Evolutionary conservation across 345 rosid genomes (phyloP).

Genomic region (Populus deltoides): DNA sequence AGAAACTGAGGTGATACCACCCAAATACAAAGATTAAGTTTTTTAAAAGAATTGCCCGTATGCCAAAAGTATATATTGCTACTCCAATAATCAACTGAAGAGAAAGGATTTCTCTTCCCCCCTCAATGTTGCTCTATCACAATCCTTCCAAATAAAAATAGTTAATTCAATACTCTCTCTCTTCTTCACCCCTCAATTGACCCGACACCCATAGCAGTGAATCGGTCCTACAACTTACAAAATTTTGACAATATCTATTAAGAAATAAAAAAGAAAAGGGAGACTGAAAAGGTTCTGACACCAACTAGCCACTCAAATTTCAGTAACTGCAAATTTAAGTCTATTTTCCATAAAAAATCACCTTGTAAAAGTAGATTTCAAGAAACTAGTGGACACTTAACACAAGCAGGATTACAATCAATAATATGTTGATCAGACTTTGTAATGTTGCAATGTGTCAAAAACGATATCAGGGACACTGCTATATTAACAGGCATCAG

Average conservation of each 20-base stretch:
- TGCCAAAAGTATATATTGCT: not conserved
- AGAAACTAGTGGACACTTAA: not conserved
- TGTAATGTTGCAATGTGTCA: not conserved
- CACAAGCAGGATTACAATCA: not conserved
- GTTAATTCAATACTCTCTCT: not conserved
- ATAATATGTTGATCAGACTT: not conserved
- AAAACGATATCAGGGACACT: not conserved
- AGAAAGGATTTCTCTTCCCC: not conserved
- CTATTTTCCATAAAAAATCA: not conserved
- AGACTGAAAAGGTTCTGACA: not conserved
- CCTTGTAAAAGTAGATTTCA: not conserved
- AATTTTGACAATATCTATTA: not conserved
- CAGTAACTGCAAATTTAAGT: not conserved
- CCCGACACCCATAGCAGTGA: not conserved
- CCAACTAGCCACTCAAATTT: not conserved
- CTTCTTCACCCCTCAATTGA: not conserved
- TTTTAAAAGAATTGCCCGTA: not conserved
- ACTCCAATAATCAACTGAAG: not conserved
- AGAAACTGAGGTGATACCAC: not conserved
- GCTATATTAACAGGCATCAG: not conserved
- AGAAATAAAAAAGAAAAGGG: not conserved
- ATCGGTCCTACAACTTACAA: not conserved
- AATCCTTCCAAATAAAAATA: not conserved
- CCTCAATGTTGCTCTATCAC: not conserved
- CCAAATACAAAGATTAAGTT: not conserved